phyloP scores from a whole-genome alignment of 805 yeast species.

The Zygotorulaspora danielsina region DNA sequence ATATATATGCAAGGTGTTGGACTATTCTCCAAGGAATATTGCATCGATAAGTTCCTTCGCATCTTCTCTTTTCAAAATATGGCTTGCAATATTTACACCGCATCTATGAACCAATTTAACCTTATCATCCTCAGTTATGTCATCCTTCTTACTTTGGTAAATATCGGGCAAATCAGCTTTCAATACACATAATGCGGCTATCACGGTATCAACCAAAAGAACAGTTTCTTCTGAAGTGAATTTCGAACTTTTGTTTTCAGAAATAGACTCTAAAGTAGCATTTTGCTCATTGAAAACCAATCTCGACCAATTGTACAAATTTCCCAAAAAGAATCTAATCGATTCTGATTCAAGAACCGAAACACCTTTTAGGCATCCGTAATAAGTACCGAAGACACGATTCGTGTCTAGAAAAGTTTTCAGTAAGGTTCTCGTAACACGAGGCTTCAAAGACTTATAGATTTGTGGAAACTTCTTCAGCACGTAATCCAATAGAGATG shows the following conservation, averaged over 20 bases:
- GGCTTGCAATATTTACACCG: slow-evolving; percentile 54
- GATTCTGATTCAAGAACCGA: slow-evolving; percentile 84
- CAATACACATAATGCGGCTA: slow-evolving; percentile 54
- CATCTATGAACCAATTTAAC: slow-evolving; percentile 51
- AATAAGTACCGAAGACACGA: slow-evolving; percentile 83
- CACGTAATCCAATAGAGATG: slow-evolving; percentile 75
- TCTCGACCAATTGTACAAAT: slow-evolving; percentile 73
- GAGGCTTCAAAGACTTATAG: slow-evolving; percentile 83
- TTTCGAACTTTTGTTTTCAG: slow-evolving; percentile 23
- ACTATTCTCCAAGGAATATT: slow-evolving; percentile 64
- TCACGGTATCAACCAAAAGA: slow-evolving; percentile 45
- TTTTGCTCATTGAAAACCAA: slow-evolving; percentile 45
- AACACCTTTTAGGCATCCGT: slow-evolving; percentile 85
- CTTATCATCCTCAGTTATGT: slow-evolving; percentile 36
- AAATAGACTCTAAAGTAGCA: slow-evolving; percentile 20
- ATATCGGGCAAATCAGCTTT: slow-evolving; percentile 34
- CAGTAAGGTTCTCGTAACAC: slow-evolving; percentile 87
- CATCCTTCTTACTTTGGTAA: slow-evolving; percentile 38
- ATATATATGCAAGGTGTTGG: not conserved
- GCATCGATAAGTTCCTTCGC: slow-evolving; percentile 55
- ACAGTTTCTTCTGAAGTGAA: slow-evolving; percentile 45
- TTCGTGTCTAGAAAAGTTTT: slow-evolving; percentile 85
- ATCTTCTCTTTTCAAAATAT: slow-evolving; percentile 44
- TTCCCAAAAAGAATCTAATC: slow-evolving; percentile 78
- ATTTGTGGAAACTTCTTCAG: slow-evolving; percentile 75